phyloP scores from a whole-genome alignment of 2,329 filamentous ascomycete species.

The Xylaria sp. region DNA sequence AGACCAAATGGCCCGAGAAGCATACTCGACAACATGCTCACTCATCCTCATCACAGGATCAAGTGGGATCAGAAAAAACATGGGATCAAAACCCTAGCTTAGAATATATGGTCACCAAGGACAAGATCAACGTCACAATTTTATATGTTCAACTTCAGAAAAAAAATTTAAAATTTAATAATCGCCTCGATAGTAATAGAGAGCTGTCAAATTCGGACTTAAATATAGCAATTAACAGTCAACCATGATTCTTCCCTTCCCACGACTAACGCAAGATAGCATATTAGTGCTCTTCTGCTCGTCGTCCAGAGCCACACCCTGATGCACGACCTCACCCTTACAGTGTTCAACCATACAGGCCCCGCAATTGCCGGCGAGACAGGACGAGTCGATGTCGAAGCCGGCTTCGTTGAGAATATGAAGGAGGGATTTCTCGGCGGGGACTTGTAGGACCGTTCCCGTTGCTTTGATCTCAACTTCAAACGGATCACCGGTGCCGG shows the following conservation, averaged over 20 bases:
- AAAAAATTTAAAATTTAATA: neutral
- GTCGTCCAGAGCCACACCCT: slow-evolving; percentile 47
- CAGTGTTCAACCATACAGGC: slow-evolving; percentile 49
- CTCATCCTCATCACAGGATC: slow-evolving; percentile 49
- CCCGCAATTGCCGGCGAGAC: slow-evolving; percentile 50
- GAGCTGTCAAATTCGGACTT: neutral
- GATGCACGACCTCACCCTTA: slow-evolving; percentile 46
- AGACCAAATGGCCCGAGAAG: slow-evolving; percentile 27
- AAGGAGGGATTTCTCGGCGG: slow-evolving; percentile 48
- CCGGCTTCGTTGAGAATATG: slow-evolving; percentile 50
- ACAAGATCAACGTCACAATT: neutral
- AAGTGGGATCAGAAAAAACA: slow-evolving; percentile 34
- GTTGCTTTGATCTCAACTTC: slow-evolving; percentile 47
- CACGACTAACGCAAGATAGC: slow-evolving; percentile 50
- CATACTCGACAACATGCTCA: slow-evolving; percentile 36
- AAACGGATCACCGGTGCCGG: slow-evolving; percentile 49
- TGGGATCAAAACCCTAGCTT: neutral
- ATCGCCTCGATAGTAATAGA: slow-evolving; percentile 2
- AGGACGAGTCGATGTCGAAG: slow-evolving; percentile 50
- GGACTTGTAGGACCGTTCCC: slow-evolving; percentile 44
- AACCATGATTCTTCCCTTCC: slow-evolving; percentile 46
- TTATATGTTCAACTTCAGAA: neutral
- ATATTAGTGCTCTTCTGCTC: slow-evolving; percentile 46
- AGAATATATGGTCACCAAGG: neutral
- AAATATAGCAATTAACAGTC: slow-evolving; percentile 22